Conservation (phyloP, 192 early-diverging fungal genomes). For the Backusella sp. region DNA sequence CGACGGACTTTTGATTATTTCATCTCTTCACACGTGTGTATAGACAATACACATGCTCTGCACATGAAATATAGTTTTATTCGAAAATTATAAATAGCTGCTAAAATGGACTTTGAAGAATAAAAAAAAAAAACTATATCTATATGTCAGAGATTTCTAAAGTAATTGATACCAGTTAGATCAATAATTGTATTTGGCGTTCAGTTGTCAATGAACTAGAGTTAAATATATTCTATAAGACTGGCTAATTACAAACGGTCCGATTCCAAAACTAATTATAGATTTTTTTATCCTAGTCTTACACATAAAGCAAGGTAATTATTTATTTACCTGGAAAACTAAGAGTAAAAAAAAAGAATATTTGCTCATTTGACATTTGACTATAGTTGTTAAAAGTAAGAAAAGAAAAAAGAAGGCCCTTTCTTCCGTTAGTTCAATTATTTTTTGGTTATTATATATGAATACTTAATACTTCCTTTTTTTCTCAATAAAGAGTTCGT, state of each 20-base stretch:
- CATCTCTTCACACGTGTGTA: background rate
- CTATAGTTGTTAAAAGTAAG: background rate
- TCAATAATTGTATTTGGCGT: background rate
- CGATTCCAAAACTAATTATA: background rate
- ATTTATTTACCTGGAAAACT: background rate
- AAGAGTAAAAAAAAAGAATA: background rate
- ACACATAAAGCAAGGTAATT: background rate
- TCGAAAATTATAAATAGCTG: background rate
- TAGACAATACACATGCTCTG: background rate
- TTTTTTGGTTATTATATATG: background rate
- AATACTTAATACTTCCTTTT: background rate
- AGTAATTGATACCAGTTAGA: background rate
- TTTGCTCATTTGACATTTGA: background rate
- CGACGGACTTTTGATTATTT: conserved; percentile 2
- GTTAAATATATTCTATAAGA: background rate
- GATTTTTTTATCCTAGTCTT: background rate
- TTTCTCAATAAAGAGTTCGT: background rate
- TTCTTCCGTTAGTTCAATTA: background rate
- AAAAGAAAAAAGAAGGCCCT: background rate
- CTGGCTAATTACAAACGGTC: background rate
- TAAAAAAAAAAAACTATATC: background rate
- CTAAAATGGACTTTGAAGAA: background rate
- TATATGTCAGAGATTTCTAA: background rate
- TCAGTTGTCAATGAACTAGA: background rate
- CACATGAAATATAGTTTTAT: conserved; percentile 1